A percentile compares a stretch with the other conserved stretches of the same genome.
Evolutionary conservation across 371 early-diverging fungal species (phyloP).

Genomic region (Capniomyces stellatus): DNA sequence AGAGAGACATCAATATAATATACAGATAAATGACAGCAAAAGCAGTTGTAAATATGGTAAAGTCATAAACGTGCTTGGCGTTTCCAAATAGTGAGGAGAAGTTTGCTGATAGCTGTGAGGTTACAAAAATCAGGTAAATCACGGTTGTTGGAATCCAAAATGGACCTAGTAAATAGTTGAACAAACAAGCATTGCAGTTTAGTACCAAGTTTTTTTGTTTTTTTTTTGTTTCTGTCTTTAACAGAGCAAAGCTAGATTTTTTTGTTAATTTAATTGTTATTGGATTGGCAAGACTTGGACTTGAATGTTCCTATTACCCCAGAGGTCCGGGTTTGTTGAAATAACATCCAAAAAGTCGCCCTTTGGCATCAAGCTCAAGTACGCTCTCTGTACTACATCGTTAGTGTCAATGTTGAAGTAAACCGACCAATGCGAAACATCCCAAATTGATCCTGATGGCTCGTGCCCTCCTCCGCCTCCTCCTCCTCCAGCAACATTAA

Average conservation of each 20-base stretch:
- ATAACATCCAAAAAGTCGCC: conserved; percentile 26
- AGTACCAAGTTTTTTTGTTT: too few relatives aligned
- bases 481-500: conserved; percentile 10
- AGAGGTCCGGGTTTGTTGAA: conserved; percentile 48
- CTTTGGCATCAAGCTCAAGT: conserved; percentile 22
- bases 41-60: conserved; percentile 61
- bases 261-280: too few relatives aligned
- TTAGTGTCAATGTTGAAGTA: conserved; percentile 77
- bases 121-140: conserved; percentile 75
- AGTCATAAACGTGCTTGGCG: conserved; percentile 43
- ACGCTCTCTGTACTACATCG: conserved; percentile 32
- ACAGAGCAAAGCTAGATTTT: too few relatives aligned
- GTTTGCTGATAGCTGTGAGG: conserved; percentile 68
- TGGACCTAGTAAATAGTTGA: conserved; percentile 33
- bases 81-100: conserved; percentile 47
- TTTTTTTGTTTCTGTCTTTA: too few relatives aligned
- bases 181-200: too few relatives aligned
- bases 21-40: conserved; percentile 64
- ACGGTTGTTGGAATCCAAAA: conserved; percentile 94
- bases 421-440: conserved; percentile 61
- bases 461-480: conserved; percentile 1
- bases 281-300: too few relatives aligned
- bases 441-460: conserved; percentile 15
- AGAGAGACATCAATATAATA: conserved; percentile 42
- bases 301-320: too few relatives aligned